Evolutionary conservation across 495 filamentous ascomycete species (phyloP).

Genomic region (Sordaria brevicollis): DNA sequence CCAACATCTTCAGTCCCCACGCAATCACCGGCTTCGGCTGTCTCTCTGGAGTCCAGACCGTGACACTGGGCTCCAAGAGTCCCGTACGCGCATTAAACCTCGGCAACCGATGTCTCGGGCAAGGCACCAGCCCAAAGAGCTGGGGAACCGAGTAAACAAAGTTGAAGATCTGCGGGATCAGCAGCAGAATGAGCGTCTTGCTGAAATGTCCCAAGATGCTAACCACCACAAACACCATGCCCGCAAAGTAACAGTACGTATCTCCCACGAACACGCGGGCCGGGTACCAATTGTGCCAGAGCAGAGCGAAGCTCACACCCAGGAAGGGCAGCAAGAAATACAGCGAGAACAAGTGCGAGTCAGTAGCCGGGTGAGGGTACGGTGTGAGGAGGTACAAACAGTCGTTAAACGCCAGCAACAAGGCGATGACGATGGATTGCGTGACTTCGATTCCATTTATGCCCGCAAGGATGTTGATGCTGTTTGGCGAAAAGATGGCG

Average conservation of each 20-base stretch:
- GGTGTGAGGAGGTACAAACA: slow-evolving; percentile 65
- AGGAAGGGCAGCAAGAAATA: slow-evolving; percentile 92
- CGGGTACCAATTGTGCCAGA: slow-evolving; percentile 93
- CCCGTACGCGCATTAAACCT: slow-evolving; percentile 77
- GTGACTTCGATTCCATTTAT: slow-evolving; percentile 96
- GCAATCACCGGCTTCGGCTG: slow-evolving; percentile 58
- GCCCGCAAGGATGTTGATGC: slow-evolving; percentile 96
- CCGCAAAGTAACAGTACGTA: slow-evolving; percentile 98
- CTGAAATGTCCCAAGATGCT: slow-evolving; percentile 95
- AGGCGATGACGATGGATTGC: slow-evolving; percentile 84
- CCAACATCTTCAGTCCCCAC: slow-evolving; percentile 50
- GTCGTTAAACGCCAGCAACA: slow-evolving; percentile 78
- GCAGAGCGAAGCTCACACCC: slow-evolving; percentile 78
- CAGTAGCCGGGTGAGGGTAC: slow-evolving; percentile 84
- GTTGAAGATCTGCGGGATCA: slow-evolving; percentile 94
- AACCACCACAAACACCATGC: slow-evolving; percentile 97
- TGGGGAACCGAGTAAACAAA: slow-evolving; percentile 90
- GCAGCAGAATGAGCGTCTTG: slow-evolving; percentile 85
- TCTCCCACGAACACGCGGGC: slow-evolving; percentile 93
- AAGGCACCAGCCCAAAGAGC: slow-evolving; percentile 79
- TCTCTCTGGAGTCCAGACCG: slow-evolving; percentile 55
- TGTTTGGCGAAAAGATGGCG: slow-evolving; percentile 93
- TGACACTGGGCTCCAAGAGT: slow-evolving; percentile 72
- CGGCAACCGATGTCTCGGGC: slow-evolving; percentile 84
- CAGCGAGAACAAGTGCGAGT: slow-evolving; percentile 90